Evolutionary conservation across 805 yeast species (phyloP).

Genomic region (Candida ulmi): DNA sequence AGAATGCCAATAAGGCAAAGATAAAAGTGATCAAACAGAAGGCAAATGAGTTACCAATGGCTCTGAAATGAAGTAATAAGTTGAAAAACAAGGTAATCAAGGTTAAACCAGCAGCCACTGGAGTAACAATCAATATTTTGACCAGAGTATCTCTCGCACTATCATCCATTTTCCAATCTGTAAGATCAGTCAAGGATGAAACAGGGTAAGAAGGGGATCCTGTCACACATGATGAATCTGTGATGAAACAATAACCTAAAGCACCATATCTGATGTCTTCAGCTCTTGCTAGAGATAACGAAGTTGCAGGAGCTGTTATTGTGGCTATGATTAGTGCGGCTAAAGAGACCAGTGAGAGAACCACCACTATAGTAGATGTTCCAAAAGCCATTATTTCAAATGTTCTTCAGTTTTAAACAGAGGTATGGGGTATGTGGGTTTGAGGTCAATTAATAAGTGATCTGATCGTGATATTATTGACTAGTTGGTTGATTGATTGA

Average conservation of each 20-base stretch:
- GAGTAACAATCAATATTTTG: constrained; percentile 51
- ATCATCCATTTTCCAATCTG: constrained; percentile 44
- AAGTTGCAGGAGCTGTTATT: constrained; percentile 55
- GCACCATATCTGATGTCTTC: constrained; percentile 49
- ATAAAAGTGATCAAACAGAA: constrained; percentile 39
- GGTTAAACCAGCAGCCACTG: constrained; percentile 62
- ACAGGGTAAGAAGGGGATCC: constrained; percentile 36
- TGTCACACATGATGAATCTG: constrained; percentile 33
- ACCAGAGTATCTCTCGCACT: constrained; percentile 46
- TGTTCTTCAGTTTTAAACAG: no score
- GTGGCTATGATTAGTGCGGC: constrained; percentile 60
- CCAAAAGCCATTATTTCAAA: constrained; percentile 31
- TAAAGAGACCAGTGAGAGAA: constrained; percentile 46
- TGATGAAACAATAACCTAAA: constrained; percentile 54
- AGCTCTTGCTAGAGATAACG: constrained; percentile 45
- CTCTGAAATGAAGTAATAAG: constrained; percentile 26
- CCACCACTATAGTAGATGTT: constrained; percentile 34
- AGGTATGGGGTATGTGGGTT: no score
- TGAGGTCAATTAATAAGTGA: no score
- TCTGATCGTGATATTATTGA: no score
- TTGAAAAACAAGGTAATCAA: constrained; percentile 38
- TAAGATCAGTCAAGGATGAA: constrained; percentile 22
- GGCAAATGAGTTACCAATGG: constrained; percentile 20
- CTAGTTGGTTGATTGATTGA: no score
- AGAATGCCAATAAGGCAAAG: constrained; percentile 43